Evolutionary conservation across 2,329 filamentous ascomycete genomes (phyloP).

Genomic region (Coleophoma cylindrospora): DNA sequence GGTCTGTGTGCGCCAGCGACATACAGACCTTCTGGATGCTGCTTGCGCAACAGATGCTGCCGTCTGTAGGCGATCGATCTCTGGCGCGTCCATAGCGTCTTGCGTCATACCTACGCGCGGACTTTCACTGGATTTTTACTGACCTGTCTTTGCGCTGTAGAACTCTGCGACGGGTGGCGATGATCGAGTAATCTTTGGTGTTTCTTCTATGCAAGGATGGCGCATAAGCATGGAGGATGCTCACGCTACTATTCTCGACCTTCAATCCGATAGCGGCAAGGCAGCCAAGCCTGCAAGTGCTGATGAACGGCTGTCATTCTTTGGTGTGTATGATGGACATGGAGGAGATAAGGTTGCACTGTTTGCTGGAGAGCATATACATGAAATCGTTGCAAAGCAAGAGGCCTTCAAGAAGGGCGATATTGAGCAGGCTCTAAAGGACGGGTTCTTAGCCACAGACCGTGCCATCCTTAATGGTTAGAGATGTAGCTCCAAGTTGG

Average conservation of each 20-base stretch:
- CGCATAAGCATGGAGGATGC: slow-evolving; percentile 99
- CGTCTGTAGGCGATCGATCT: no score
- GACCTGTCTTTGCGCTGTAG: slow-evolving; percentile 41
- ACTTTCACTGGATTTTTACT: slow-evolving; percentile 8
- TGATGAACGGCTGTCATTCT: slow-evolving; percentile 78
- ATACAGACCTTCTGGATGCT: no score
- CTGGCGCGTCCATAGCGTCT: no score
- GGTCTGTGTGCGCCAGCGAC: no score
- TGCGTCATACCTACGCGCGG: no score
- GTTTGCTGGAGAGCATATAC: slow-evolving; percentile 87
- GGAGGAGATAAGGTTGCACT: slow-evolving; percentile 94
- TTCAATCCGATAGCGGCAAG: slow-evolving; percentile 55
- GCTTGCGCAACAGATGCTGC: no score
- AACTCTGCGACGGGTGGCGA: slow-evolving; percentile 85
- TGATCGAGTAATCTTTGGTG: slow-evolving; percentile 87
- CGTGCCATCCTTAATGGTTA: slow-evolving; percentile 92
- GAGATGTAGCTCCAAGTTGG: slow-evolving; percentile 5
- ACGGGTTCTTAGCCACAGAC: slow-evolving; percentile 94
- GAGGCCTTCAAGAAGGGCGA: slow-evolving; percentile 87
- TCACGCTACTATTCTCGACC: slow-evolving; percentile 84
- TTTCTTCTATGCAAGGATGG: slow-evolving; percentile 99
- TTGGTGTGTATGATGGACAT: slow-evolving; percentile 97
- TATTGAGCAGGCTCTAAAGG: slow-evolving; percentile 93
- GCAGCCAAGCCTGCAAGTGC: slow-evolving; percentile 53
- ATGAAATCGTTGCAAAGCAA: slow-evolving; percentile 92